Evolutionary conservation across 768 basidiomycete genomes (phyloP).

Genomic region (Xerocomellus intermedius): DNA sequence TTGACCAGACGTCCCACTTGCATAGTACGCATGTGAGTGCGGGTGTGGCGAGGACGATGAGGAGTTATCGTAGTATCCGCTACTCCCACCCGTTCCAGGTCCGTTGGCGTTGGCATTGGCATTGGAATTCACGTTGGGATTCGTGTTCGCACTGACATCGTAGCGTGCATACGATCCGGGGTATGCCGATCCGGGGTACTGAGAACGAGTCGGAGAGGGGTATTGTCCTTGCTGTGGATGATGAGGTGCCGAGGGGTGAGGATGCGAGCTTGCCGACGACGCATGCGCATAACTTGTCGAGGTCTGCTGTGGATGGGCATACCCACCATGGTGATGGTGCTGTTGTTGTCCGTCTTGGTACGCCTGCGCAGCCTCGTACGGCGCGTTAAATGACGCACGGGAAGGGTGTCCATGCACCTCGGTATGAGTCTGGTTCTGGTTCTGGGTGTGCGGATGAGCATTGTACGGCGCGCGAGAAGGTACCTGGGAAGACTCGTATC

Average conservation of each 20-base stretch:
- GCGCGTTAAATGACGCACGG: conserved; percentile 18
- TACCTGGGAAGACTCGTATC: conserved; percentile 27
- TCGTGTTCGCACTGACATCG: conserved; percentile 27
- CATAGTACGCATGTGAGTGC: conserved; percentile 23
- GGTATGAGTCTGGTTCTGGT: conserved; percentile 17
- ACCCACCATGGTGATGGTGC: conserved; percentile 22
- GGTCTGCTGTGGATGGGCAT: conserved; percentile 21
- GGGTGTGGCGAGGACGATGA: conserved; percentile 20
- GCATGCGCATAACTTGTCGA: conserved; percentile 17
- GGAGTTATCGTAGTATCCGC: conserved; percentile 28
- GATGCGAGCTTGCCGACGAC: conserved; percentile 21
- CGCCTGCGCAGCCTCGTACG: conserved; percentile 28
- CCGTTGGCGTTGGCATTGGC: conserved; percentile 5
- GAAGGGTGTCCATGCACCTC: conserved; percentile 21
- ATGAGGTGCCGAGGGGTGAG: conserved; percentile 21
- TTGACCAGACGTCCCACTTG: conserved; percentile 17
- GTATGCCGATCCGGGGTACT: conserved; percentile 26
- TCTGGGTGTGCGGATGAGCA: conserved; percentile 17
- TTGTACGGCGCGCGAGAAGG: conserved; percentile 20
- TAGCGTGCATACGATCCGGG: conserved; percentile 29
- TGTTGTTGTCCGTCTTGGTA: conserved; percentile 27
- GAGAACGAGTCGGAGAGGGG: conserved; percentile 25
- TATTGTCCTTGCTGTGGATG: conserved; percentile 27
- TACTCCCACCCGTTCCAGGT: conserved; percentile 8
- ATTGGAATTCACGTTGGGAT: conserved; percentile 14